phyloP scores from a whole-genome alignment of 495 filamentous ascomycete species.

The Aspergillus sclerotioniger region DNA sequence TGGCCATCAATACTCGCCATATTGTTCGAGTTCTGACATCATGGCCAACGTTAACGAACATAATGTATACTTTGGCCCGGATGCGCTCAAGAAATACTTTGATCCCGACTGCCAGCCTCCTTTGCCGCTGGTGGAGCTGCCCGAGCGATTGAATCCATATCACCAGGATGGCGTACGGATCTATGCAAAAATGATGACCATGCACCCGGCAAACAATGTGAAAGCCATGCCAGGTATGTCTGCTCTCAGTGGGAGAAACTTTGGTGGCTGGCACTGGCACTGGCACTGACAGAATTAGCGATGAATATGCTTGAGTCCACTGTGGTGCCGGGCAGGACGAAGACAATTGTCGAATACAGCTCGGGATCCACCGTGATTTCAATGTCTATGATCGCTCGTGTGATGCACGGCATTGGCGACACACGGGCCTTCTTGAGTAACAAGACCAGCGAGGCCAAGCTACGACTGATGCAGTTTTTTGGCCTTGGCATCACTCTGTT shows the following conservation, averaged over 20 bases:
- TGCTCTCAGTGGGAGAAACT: background rate
- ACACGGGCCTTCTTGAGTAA: constrained; percentile 58
- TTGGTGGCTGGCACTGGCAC: background rate
- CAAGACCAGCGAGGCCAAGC: constrained; percentile 54
- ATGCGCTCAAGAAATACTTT: constrained; percentile 55
- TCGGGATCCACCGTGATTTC: constrained; percentile 63
- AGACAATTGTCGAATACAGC: constrained; percentile 59
- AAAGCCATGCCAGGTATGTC: constrained; percentile 59
- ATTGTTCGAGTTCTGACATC: background rate
- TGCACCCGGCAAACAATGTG: constrained; percentile 62
- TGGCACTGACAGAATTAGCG: constrained; percentile 29
- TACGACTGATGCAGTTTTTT: constrained; percentile 58
- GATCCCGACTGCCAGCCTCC: constrained; percentile 56
- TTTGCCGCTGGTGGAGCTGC: constrained; percentile 59
- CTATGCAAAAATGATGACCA: constrained; percentile 64
- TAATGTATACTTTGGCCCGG: constrained; percentile 56
- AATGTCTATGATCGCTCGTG: constrained; percentile 55
- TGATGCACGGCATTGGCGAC: constrained; percentile 51
- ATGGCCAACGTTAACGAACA: constrained; percentile 44
- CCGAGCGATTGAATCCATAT: constrained; percentile 54
- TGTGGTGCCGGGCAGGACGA: constrained; percentile 41
- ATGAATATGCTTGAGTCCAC: constrained; percentile 53
- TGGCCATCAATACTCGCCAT: background rate
- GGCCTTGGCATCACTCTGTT: constrained; percentile 56
- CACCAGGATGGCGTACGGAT: constrained; percentile 57